Conservation (phyloP, 2,329 filamentous ascomycete genomes). For the Colletotrichum lupini region DNA sequence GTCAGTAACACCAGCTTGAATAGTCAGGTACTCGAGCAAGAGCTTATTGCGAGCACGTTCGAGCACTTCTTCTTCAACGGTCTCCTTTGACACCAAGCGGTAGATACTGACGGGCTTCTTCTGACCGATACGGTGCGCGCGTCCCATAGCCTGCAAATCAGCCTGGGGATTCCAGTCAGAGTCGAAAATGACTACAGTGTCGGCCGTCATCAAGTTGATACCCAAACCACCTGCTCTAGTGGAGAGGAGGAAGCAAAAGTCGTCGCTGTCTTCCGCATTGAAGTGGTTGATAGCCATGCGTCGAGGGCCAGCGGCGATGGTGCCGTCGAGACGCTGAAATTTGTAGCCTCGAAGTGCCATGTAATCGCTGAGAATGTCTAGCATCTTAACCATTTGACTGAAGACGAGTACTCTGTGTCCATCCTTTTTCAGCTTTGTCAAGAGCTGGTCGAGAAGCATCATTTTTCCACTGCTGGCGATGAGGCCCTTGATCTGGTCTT, state of each 20-base stretch:
- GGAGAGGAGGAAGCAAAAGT: conserved; percentile 96
- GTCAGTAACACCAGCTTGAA: conserved; percentile 95
- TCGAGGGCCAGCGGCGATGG: conserved; percentile 87
- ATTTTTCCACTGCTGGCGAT: conserved; percentile 99
- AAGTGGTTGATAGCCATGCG: conserved; percentile 98
- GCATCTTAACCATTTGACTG: conserved; percentile 99
- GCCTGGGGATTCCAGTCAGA: conserved; percentile 99
- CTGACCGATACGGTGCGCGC: conserved; percentile 97
- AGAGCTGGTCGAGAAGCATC: conserved; percentile 97
- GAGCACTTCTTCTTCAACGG: conserved; percentile 96
- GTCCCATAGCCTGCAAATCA: conserved; percentile 97
- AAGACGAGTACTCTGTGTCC: conserved; percentile 97
- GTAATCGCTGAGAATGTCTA: conserved; percentile 96
- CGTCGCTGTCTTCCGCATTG: conserved; percentile 94
- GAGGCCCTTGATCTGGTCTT: conserved; percentile 90
- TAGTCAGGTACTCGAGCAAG: conserved; percentile 95
- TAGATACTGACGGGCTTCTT: conserved; percentile 97
- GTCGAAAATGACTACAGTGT: conserved; percentile 97
- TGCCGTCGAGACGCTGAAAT: conserved; percentile 94
- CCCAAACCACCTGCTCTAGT: conserved; percentile 97
- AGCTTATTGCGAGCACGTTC: conserved; percentile 98
- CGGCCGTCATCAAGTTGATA: conserved; percentile 98
- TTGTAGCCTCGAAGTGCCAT: conserved; percentile 92
- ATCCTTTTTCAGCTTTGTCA: conserved; percentile 92
- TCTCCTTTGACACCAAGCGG: conserved; percentile 96